Conservation (phyloP, 2,329 filamentous ascomycete genomes). For the Stenocarpella maydis region DNA sequence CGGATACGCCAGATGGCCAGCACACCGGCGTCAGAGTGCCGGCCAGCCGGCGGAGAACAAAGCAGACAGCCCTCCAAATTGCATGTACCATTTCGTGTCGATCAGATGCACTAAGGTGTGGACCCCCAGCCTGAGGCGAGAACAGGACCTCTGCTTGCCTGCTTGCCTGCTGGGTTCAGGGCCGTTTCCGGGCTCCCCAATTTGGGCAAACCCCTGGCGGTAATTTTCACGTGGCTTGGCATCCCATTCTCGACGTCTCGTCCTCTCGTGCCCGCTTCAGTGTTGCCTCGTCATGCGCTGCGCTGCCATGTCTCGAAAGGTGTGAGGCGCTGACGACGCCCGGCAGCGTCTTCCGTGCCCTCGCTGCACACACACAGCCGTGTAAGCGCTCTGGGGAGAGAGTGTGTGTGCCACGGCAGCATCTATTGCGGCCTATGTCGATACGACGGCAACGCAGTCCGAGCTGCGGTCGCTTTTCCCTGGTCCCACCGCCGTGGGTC, state of each 20-base stretch:
- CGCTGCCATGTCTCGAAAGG: not conserved
- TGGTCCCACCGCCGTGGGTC: slow-evolving; percentile 32
- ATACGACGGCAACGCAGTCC: slow-evolving; percentile 11
- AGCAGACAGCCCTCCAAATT: not conserved
- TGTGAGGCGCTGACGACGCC: not conserved
- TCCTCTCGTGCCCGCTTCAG: not conserved
- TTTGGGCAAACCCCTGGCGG: slow-evolving; percentile 24
- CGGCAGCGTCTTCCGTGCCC: not conserved
- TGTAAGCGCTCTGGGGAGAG: not conserved
- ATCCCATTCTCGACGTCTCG: slow-evolving; percentile 17
- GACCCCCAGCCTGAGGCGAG: slow-evolving; percentile 5
- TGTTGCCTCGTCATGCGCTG: not conserved
- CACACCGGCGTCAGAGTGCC: not conserved
- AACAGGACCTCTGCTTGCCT: not conserved
- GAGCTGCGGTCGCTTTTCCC: not conserved
- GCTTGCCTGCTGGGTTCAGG: not conserved
- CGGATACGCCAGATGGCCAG: not conserved
- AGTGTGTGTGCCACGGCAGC: not conserved
- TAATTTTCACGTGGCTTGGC: slow-evolving; percentile 25
- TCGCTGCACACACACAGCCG: not conserved
- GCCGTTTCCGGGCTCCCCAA: slow-evolving; percentile 9
- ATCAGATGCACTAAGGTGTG: slow-evolving; percentile 13
- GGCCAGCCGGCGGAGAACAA: not conserved
- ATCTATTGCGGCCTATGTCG: not conserved
- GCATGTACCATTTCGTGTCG: slow-evolving; percentile 15